Percentiles rank a stretch among this genome's conserved stretches.
Evolutionary conservation across 2,329 filamentous ascomycete genomes (phyloP).

Genomic region (Neofusicoccum ribis): DNA sequence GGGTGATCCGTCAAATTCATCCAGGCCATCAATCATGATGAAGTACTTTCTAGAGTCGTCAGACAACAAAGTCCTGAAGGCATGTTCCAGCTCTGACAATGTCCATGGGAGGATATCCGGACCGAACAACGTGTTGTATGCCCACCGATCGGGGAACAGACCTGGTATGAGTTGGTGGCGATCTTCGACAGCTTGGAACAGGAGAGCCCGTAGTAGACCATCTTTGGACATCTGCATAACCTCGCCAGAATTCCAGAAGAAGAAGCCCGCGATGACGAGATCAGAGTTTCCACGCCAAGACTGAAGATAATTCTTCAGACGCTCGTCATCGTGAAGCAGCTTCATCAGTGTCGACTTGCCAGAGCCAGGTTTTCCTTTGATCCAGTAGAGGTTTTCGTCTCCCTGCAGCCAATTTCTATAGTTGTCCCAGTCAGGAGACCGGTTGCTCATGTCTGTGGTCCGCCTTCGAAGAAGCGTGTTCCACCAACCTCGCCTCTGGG

Average conservation of each 20-base stretch:
- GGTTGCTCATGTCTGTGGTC: background rate
- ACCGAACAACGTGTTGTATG: background rate
- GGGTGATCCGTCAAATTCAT: conserved; percentile 15
- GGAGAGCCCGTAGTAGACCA: conserved; percentile 11
- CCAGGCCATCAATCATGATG: conserved; percentile 21
- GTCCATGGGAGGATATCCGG: background rate
- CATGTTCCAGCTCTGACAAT: background rate
- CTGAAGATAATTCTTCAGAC: conserved; percentile 7
- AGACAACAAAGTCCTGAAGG: background rate
- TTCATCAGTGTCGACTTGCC: conserved; percentile 52
- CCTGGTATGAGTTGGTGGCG: background rate
- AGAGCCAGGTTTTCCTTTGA: conserved; percentile 48
- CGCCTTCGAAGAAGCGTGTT: background rate
- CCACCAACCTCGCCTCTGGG: background rate
- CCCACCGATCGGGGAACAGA: conserved; percentile 13
- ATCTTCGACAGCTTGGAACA: conserved; percentile 14
- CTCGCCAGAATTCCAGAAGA: conserved; percentile 20
- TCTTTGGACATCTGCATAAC: conserved; percentile 16
- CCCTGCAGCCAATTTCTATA: conserved; percentile 24
- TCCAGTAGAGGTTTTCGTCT: conserved; percentile 27
- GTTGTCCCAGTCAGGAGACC: conserved; percentile 15
- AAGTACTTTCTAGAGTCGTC: background rate
- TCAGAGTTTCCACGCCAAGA: background rate
- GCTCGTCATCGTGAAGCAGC: conserved; percentile 22
- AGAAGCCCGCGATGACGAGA: conserved; percentile 5